Base-by-base conservation (phyloP, 441 rosid species). In the Biscutella laevigata region DNA sequence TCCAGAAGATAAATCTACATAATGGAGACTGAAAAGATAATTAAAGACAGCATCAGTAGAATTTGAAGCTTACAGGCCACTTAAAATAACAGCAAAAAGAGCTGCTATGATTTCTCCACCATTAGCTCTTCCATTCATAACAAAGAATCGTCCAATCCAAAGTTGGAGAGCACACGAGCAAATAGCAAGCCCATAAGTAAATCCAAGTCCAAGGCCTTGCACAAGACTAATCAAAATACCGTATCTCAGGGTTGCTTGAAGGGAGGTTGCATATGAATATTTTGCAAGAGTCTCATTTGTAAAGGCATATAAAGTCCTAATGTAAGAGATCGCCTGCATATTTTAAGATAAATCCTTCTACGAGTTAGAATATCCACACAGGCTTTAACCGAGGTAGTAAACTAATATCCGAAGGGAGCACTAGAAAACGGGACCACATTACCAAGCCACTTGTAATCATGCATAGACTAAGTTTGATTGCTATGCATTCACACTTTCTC, bases 141-240 rank as follows among this genome's bases (percentile, higher is more conserved):
- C 86, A 72, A 92, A 71, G 74, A 92, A 75, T 66, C 84, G 77
- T 64, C 99, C 99, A 72, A 88, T 85, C 97, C 97, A 92, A 49
- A 92, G 92, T 74, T 92, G 97, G 60, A 92, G 69, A 62, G 99
- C 94, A 76, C 99, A 92, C 35, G 99, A 92, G 72, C 99, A 92
- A 60, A 92, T 84, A 9, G 97, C 97, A 53, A 92, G 97, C 57
- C 99, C 99, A 79, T 92, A 92, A 3, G 99, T 92, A 70, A 92
- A 88, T 47, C 99, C 99, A 68, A 92, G 97, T 42, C 99, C 99
- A 69, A 92, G 97, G 57, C 99, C 99, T 88, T 92, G 99, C 67
- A 92, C 99, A 51, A 88, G 95, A 68, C 99, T 92, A 48, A 92
- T 92, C 72, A 84, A 62, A 65, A 92, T 84, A 57, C 99, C 99